Evolutionary conservation across 1,284 basidiomycete species (phyloP), one percentile per base, ranked within the genome.

Genomic region (Ganoderma lingzhi): DNA sequence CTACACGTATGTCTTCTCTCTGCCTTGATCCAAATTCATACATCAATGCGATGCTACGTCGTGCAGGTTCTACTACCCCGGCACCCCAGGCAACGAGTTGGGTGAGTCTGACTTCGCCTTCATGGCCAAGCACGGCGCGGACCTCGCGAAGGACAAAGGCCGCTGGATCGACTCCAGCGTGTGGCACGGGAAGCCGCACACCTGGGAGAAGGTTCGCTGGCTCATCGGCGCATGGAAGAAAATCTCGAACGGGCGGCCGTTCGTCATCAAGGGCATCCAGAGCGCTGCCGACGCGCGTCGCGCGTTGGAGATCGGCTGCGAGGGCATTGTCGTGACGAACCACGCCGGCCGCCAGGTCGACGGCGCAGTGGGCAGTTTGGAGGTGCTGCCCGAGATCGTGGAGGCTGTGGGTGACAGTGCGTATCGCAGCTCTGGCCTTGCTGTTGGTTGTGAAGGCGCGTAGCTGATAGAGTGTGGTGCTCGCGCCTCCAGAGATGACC

Each of bases 301-400:
- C 71, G 88, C 88, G 3, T 77, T 84, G 39, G 84, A 88, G 39
- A 68, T 83, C 19, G 88, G 88, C 0, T 87, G 86, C 71, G 87
- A 88, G 71, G 88, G 87, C 15, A 87, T 90, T 69, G 85, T 90
- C 23, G 87, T 86, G 32, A 85, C 83, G 42, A 90, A 90, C 75
- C 88, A 91, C 73, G 89, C 87, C 6, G 89, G 87, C 0, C 78
- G 89, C 53, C 88, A 90, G 78, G 86, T 90, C 48, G 88, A 90
- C 74, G 87, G 87, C 39, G 87, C 87, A 1, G 82, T 88, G 2
- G 86, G 82, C 2, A 86, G 84, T 68, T 75, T 90, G 44, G 87
- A 88, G 66, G 81, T 85, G 6, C 80, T 89, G 15, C 85, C 86
- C 41, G 86, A 86, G 65, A 86, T 88, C 70, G 84, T 82, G 5